Conservation (phyloP, 2,329 filamentous ascomycete genomes). For the Lachnellula hyalina region DNA sequence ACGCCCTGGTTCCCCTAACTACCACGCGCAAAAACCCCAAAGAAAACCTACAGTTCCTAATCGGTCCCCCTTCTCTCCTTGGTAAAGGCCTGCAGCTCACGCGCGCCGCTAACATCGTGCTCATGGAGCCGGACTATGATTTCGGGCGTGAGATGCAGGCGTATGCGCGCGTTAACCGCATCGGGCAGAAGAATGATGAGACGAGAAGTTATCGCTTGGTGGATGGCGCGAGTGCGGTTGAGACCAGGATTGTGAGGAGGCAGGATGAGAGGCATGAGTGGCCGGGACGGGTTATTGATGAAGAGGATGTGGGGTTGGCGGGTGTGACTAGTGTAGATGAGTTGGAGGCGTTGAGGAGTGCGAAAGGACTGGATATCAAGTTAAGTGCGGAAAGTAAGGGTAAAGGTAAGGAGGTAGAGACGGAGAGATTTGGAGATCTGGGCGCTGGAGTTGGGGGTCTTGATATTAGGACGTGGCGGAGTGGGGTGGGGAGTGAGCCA, state of each 20-base stretch:
- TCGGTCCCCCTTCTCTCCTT: constrained; percentile 4
- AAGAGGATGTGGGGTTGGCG: not conserved
- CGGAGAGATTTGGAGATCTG: no score
- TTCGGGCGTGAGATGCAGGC: constrained; percentile 7
- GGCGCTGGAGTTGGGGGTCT: no score
- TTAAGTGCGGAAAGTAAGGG: no score
- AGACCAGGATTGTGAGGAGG: not conserved
- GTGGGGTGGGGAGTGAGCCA: no score
- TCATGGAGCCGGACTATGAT: constrained; percentile 12
- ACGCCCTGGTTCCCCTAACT: not conserved
- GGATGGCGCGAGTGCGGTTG: not conserved
- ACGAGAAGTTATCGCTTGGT: not conserved
- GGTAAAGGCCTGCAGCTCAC: constrained; percentile 10
- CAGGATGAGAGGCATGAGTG: not conserved
- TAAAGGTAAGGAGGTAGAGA: no score
- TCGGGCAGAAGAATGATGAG: constrained; percentile 5
- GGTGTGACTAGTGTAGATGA: no score
- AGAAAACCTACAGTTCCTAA: constrained; percentile 7
- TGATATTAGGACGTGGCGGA: no score
- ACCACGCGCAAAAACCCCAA: not conserved
- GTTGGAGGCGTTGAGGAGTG: no score
- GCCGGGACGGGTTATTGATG: not conserved
- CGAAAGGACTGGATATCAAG: no score
- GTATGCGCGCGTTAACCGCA: constrained; percentile 10
- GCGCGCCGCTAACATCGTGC: constrained; percentile 3